These are phyloP conservation scores for Nyctanthes arbortristis DNA, from an alignment of 257 asterid species.

Conservation along the genomic window DNA sequence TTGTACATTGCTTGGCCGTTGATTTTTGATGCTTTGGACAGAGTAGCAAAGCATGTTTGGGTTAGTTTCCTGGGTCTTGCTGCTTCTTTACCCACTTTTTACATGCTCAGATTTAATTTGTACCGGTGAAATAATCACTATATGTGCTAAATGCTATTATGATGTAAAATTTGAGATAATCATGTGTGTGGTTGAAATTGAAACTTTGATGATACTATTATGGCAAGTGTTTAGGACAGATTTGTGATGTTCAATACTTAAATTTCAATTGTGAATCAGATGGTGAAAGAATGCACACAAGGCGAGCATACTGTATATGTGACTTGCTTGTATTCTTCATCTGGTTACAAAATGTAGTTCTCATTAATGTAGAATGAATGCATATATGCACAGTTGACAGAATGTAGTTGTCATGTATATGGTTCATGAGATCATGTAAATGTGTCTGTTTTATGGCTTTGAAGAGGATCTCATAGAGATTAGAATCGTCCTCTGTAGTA, in stretches of 20 bases:
- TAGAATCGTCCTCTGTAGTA: too few species aligned
- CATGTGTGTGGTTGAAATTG: background rate
- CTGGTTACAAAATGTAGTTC: background rate
- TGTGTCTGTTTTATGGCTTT: too few species aligned
- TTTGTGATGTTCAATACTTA: background rate
- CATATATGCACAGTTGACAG: background rate
- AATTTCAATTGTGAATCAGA: background rate
- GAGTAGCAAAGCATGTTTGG: background rate
- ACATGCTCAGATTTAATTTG: background rate
- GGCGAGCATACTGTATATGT: background rate
- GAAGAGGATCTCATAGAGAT: too few species aligned
- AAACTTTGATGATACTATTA: background rate
- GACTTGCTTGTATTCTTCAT: background rate
- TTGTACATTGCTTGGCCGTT: constrained; percentile 80
- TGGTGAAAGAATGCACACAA: background rate
- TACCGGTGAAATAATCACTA: background rate
- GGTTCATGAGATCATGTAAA: too few species aligned
- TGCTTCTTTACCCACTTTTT: background rate
- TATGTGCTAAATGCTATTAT: background rate
- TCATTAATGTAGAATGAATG: background rate
- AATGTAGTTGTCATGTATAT: too few species aligned
- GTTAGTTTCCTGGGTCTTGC: background rate
- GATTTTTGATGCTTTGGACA: constrained; percentile 43
- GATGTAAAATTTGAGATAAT: background rate
- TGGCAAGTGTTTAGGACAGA: background rate